Evolutionary conservation across 2,329 filamentous ascomycete species (phyloP), one percentile per base, ranked within the genome.

Genomic region (Calonectria fujianensis): DNA sequence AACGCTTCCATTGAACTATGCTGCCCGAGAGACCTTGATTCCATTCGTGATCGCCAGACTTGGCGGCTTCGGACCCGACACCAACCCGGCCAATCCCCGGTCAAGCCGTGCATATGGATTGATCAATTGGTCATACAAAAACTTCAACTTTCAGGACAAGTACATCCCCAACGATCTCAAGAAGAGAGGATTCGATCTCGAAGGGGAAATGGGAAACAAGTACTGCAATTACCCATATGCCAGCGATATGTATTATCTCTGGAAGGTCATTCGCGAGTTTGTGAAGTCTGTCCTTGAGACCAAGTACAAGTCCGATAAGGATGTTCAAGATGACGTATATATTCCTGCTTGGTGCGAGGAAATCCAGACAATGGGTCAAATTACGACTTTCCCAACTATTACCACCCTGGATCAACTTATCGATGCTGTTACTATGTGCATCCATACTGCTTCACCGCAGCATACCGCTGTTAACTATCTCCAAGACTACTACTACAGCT

Each of bases 151-250:
- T 2, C 71, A 75, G 14, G 76, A 77, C 16, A 78, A 78, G 63
- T 76, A 78, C 24, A 71, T 78, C 16, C 76, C 76, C 10, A 77
- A 77, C 0, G 76, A 78, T n/a, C 57, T 78, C n/a, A 78, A 78
- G 76, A 78, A 77, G 57, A 66, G 76, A 9, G 76, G 76, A 0
- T 77, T 78, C 3, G 69, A 78, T 0, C 24, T 78, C 2, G 63
- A 77, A 20, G 0, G 76, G 76, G 29, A 71, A 9, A 27, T 35
- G 63, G 2, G 63, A 72, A 1, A 2, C 32, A 78, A 78, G 48
- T 77, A 78, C 31, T 54, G 76, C 24, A 77, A 78, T 20, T 78
- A 77, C 14, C 76, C 76, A 1, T 78, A 78, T 18, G 76, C 74
- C 9, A 71, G 2, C 2, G 50, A 69, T 27, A 78, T 78, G 69